Conservation (phyloP, 805 yeast species). For the Metschnikowia corniflorae region DNA sequence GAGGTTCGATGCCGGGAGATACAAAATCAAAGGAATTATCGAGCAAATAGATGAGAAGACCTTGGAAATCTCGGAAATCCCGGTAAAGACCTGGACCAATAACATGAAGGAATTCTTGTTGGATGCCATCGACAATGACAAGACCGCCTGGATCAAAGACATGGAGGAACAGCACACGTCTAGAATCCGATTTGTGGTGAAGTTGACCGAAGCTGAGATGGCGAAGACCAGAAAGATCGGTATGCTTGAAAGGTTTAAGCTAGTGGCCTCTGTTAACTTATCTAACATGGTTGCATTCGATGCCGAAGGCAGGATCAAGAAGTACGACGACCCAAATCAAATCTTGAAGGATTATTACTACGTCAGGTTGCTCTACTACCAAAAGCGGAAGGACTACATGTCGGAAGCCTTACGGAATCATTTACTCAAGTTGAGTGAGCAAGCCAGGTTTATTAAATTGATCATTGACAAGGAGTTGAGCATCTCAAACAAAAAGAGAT, state of each 20-base stretch:
- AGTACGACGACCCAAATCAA: constrained; percentile 70
- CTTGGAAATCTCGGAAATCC: constrained; percentile 86
- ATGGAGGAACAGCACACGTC: constrained; percentile 91
- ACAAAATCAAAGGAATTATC: constrained; percentile 72
- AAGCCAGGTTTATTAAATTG: constrained; percentile 87
- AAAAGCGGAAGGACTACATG: constrained; percentile 81
- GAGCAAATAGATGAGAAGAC: constrained; percentile 78
- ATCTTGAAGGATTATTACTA: constrained; percentile 81
- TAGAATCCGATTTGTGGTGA: constrained; percentile 75
- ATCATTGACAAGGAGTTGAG: constrained; percentile 72
- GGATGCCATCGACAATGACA: constrained; percentile 76
- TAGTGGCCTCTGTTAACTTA: constrained; percentile 62
- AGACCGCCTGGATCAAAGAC: constrained; percentile 87
- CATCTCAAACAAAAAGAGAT: constrained; percentile 73
- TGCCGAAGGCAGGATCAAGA: constrained; percentile 79
- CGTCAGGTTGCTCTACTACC: constrained; percentile 85
- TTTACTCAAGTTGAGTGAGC: constrained; percentile 69
- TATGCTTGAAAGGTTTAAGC: constrained; percentile 77
- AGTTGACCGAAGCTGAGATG: constrained; percentile 79
- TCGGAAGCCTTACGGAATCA: constrained; percentile 67
- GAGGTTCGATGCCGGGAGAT: constrained; percentile 60
- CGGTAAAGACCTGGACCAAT: constrained; percentile 89
- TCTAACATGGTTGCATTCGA: constrained; percentile 96
- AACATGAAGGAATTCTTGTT: constrained; percentile 82
- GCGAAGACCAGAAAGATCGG: constrained; percentile 70